Evolutionary conservation across 768 basidiomycete species (phyloP).

Genomic region (Agrocybe pediades): DNA sequence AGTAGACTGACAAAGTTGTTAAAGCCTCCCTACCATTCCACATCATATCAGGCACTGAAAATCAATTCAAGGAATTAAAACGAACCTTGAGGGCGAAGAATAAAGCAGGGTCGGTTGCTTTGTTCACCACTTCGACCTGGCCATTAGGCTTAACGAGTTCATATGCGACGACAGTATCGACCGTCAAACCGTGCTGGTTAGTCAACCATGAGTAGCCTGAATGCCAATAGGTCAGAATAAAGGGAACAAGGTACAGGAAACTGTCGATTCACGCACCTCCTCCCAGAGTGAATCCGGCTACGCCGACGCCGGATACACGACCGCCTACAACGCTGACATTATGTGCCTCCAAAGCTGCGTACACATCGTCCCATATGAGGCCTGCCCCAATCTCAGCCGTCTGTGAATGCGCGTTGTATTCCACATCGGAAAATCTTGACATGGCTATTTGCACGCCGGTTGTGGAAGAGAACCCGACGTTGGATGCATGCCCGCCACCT

Average conservation of each 20-base stretch:
- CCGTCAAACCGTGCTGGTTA: slow-evolving; percentile 59
- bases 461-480: slow-evolving; percentile 63
- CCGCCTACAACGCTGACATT: slow-evolving; percentile 60
- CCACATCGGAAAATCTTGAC: slow-evolving; percentile 46
- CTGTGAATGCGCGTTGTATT: slow-evolving; percentile 37
- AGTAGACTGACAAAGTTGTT: slow-evolving; percentile 50
- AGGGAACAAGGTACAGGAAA: neutral
- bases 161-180: slow-evolving; percentile 55
- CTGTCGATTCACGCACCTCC: slow-evolving; percentile 44
- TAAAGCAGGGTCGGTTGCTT: slow-evolving; percentile 33
- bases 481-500: slow-evolving; percentile 60
- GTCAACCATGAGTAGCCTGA: slow-evolving; percentile 65
- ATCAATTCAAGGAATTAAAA: neutral
- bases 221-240: neutral
- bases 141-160: slow-evolving; percentile 63
- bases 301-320: slow-evolving; percentile 57
- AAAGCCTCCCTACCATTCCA: slow-evolving; percentile 43
- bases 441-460: slow-evolving; percentile 60
- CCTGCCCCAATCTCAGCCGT: slow-evolving; percentile 47
- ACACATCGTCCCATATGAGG: slow-evolving; percentile 66
- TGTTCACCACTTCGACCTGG: slow-evolving; percentile 34
- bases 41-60: neutral
- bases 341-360: slow-evolving; percentile 48
- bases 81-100: slow-evolving; percentile 40
- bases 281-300: slow-evolving; percentile 59